A percentile compares a stretch with the other conserved stretches of the same genome.
Conservation (phyloP, 2,329 filamentous ascomycete species). For the Furcasterigmium furcatum region DNA sequence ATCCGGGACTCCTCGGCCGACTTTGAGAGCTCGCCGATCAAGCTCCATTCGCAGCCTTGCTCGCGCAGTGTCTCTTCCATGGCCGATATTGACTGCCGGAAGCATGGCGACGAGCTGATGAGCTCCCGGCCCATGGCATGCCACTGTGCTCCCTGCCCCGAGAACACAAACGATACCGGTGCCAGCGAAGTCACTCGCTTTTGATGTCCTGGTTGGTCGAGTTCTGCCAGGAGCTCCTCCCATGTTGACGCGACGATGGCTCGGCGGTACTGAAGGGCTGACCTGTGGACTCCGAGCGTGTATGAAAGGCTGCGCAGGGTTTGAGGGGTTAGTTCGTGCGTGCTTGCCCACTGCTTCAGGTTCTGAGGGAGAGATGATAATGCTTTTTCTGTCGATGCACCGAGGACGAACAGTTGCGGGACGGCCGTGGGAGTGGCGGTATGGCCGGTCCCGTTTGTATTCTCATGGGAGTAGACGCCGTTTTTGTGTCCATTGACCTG, state of each 20-base stretch:
- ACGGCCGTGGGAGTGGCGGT: not conserved
- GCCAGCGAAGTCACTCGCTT: not conserved
- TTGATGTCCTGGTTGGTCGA: not conserved
- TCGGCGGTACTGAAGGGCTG: slow-evolving; percentile 20
- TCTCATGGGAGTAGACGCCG: too few species aligned
- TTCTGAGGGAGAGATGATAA: too few species aligned
- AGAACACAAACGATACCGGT: slow-evolving; percentile 10
- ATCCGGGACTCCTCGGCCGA: too few species aligned
- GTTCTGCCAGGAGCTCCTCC: slow-evolving; percentile 7
- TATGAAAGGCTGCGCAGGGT: slow-evolving; percentile 18
- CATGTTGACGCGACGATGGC: slow-evolving; percentile 14
- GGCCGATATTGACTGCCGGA: slow-evolving; percentile 8
- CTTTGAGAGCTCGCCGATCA: too few species aligned
- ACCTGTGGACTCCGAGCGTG: slow-evolving; percentile 22
- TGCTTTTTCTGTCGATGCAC: not conserved
- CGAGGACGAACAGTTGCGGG: not conserved
- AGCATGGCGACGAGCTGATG: slow-evolving; percentile 4
- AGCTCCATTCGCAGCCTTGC: too few species aligned
- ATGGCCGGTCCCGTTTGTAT: too few species aligned
- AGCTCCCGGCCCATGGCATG: slow-evolving; percentile 13
- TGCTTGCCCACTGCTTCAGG: not conserved
- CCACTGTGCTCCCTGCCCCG: slow-evolving; percentile 15
- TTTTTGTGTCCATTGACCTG: too few species aligned
- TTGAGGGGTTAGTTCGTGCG: slow-evolving; percentile 15
- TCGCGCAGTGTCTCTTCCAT: slow-evolving; percentile 9